Conservation (phyloP, 768 basidiomycete genomes). For the Gymnopilus dilepis region DNA sequence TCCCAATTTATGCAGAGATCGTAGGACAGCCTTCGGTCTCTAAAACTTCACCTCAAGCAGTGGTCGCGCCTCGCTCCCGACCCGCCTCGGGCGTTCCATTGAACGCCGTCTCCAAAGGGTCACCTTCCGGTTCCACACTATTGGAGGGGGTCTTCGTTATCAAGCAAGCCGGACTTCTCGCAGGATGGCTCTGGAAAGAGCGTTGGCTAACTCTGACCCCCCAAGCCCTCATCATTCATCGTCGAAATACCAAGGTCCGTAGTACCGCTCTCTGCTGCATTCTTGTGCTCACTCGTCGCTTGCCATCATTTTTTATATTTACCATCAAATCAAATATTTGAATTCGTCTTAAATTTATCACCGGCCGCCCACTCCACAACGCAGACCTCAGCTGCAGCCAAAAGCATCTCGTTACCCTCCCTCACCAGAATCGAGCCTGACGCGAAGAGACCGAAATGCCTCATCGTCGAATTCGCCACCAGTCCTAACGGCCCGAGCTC, state of each 20-base stretch:
- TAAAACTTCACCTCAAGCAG: constrained; percentile 15
- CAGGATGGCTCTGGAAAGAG: constrained; percentile 77
- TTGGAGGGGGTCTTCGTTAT: constrained; percentile 66
- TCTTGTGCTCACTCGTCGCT: not conserved
- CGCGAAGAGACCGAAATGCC: constrained; percentile 29
- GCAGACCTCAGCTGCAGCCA: constrained; percentile 30
- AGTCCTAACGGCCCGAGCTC: constrained; percentile 21
- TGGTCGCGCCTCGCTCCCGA: constrained; percentile 25
- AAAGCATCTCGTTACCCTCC: constrained; percentile 28
- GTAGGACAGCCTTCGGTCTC: constrained; percentile 21
- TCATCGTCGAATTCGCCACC: constrained; percentile 28
- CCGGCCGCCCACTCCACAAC: not conserved
- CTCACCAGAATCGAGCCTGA: constrained; percentile 34
- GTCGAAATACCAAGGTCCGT: constrained; percentile 71
- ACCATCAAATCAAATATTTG: not conserved
- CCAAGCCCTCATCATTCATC: constrained; percentile 65
- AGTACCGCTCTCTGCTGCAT: not conserved
- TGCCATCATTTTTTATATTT: not conserved
- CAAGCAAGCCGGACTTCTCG: constrained; percentile 75
- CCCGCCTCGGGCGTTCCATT: constrained; percentile 24
- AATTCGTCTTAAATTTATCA: constrained; percentile 1
- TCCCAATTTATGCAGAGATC: constrained; percentile 34
- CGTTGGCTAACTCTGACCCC: constrained; percentile 78
- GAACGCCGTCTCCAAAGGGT: constrained; percentile 19
- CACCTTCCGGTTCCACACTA: constrained; percentile 32